Evolutionary conservation across 2,329 filamentous ascomycete species (phyloP).

Genomic region (Sphaceloma murrayae): DNA sequence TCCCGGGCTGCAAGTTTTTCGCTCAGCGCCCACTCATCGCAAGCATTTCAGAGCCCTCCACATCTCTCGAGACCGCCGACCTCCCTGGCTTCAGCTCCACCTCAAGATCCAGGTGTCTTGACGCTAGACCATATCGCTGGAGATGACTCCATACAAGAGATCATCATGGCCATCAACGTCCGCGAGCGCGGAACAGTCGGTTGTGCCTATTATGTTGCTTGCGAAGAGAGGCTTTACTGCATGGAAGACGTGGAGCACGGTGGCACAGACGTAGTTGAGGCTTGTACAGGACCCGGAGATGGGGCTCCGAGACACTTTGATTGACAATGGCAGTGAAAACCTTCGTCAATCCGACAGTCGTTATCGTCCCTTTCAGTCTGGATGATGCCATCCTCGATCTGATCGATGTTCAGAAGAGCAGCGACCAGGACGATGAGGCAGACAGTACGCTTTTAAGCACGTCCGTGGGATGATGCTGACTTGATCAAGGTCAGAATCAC

Average conservation of each 20-base stretch:
- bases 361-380: constrained; percentile 48
- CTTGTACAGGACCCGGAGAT: constrained; percentile 29
- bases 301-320: no score
- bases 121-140: constrained; percentile 34
- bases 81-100: not conserved
- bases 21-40: not conserved
- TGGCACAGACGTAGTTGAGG: constrained; percentile 51
- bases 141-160: constrained; percentile 49
- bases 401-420: constrained; percentile 35
- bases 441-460: constrained; percentile 25
- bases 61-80: not conserved
- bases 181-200: constrained; percentile 62
- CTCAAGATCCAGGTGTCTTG: no score
- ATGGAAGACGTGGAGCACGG: constrained; percentile 66
- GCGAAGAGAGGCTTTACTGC: constrained; percentile 60
- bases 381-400: constrained; percentile 40
- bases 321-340: constrained; percentile 53
- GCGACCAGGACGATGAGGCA: constrained; percentile 26
- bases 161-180: constrained; percentile 73
- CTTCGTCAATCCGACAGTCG: constrained; percentile 52
- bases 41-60: not conserved
- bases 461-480: constrained; percentile 23
- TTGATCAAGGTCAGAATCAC: constrained; percentile 34
- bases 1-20: no score
- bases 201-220: constrained; percentile 71